These are phyloP conservation scores for Globisporangium rhizosaccharum DNA, from an alignment of 352 stramenopile species.

Conservation along the genomic window DNA sequence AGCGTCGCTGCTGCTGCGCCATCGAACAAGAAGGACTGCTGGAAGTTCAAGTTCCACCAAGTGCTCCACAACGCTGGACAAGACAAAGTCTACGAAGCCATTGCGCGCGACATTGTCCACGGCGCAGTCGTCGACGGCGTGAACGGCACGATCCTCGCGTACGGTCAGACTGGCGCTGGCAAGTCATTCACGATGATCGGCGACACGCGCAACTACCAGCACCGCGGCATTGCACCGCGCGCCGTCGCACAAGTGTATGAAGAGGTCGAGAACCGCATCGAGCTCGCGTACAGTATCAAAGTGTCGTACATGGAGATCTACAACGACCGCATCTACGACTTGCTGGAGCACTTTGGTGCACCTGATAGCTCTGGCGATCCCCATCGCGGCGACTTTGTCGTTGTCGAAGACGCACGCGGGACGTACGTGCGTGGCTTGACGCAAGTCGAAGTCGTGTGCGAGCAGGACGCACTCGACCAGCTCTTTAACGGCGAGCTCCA, in stretches of 20 bases:
- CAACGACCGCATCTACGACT: conserved; percentile 93
- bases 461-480: conserved; percentile 89
- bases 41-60: conserved; percentile 91
- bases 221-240: conserved; percentile 85
- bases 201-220: conserved; percentile 88
- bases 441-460: conserved; percentile 63
- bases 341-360: conserved; percentile 42
- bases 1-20: conserved; percentile 20
- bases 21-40: conserved; percentile 78
- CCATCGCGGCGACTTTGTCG: conserved; percentile 55
- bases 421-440: conserved; percentile 87
- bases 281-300: conserved; percentile 82
- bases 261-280: conserved; percentile 84
- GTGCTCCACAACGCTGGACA: conserved; percentile 90
- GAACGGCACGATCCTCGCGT: conserved; percentile 87
- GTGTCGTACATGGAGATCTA: conserved; percentile 96
- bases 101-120: conserved; percentile 86
- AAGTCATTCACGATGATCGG: conserved; percentile 93
- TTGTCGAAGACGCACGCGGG: conserved; percentile 77
- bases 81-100: conserved; percentile 88
- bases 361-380: conserved; percentile 11
- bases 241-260: conserved; percentile 88
- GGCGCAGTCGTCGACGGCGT: conserved; percentile 82
- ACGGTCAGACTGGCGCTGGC: conserved; percentile 85
- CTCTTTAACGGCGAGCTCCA: conserved; percentile 90